Conservation (phyloP, 2,329 filamentous ascomycete species). For the Pseudogymnoascus sp. region DNA sequence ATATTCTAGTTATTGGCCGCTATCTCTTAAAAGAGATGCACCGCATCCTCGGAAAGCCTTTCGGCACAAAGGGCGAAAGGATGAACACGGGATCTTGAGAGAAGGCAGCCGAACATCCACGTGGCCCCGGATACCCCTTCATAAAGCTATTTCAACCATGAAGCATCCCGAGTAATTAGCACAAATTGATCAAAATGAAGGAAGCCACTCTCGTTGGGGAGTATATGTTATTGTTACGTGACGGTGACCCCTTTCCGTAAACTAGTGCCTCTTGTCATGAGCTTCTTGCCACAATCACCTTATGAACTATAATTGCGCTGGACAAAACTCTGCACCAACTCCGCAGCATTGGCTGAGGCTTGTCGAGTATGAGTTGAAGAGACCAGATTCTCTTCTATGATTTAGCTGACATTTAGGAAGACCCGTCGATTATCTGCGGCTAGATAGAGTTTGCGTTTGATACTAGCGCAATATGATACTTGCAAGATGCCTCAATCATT, state of each 20-base stretch:
- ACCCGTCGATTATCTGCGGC: neutral
- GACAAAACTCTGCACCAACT: neutral
- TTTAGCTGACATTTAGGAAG: neutral
- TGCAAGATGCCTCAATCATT: neutral
- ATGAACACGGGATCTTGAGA: neutral
- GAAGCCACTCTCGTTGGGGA: neutral
- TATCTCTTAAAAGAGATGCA: neutral
- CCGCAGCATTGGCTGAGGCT: neutral
- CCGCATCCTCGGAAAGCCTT: neutral
- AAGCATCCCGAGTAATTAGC: neutral
- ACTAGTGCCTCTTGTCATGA: neutral
- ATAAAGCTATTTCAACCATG: neutral
- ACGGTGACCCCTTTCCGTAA: neutral
- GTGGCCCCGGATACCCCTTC: neutral
- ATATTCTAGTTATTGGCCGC: neutral
- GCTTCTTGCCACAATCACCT: neutral
- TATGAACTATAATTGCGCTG: neutral
- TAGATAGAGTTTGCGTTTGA: neutral
- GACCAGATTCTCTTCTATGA: neutral
- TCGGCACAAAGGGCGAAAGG: neutral
- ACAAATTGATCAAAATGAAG: neutral
- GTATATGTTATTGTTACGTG: neutral
- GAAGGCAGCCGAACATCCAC: neutral
- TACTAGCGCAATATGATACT: neutral
- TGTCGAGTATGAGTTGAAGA: neutral